Conservation (phyloP, 441 rosid species). For the Gossypium trilobum region DNA sequence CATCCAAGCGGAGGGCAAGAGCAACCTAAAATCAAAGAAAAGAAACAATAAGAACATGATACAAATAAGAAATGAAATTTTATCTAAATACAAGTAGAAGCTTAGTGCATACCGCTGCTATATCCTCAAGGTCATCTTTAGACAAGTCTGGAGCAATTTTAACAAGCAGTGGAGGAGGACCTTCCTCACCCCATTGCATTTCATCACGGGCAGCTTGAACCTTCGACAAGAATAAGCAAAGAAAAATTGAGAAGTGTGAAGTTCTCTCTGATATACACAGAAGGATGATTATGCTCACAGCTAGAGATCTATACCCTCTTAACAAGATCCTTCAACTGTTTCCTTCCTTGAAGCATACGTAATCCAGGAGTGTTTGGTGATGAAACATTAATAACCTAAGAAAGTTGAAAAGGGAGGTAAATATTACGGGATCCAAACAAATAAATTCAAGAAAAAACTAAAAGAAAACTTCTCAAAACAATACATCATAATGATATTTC, state of each 20-base stretch:
- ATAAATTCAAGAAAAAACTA: background rate
- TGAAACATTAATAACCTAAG: constrained; percentile 88
- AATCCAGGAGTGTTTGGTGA: constrained; percentile 90
- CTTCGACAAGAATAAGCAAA: constrained; percentile 24
- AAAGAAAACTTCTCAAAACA: background rate
- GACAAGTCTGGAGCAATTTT: constrained; percentile 96
- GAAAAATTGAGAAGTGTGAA: background rate
- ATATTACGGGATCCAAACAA: background rate
- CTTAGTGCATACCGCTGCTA: constrained; percentile 64
- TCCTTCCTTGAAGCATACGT: constrained; percentile 93
- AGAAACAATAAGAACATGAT: constrained; percentile 23
- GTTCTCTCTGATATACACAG: background rate
- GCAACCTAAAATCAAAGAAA: constrained; percentile 61
- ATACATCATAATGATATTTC: background rate
- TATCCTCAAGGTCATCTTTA: constrained; percentile 88
- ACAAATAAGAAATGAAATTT: constrained; percentile 6
- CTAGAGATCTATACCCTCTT: constrained; percentile 46
- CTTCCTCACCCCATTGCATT: constrained; percentile 99
- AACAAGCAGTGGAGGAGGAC: constrained; percentile 91
- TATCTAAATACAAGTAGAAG: constrained; percentile 3
- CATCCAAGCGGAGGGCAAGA: constrained; percentile 86
- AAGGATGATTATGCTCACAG: background rate
- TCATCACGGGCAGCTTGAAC: constrained; percentile 97
- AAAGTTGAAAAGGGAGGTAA: background rate
- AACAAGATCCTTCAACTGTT: constrained; percentile 83